A percentile compares a stretch with the other conserved stretches of the same genome.
These are phyloP conservation scores for Pseudozyma sp. DNA, from an alignment of 1,284 basidiomycete genomes.

Conservation along the genomic window DNA sequence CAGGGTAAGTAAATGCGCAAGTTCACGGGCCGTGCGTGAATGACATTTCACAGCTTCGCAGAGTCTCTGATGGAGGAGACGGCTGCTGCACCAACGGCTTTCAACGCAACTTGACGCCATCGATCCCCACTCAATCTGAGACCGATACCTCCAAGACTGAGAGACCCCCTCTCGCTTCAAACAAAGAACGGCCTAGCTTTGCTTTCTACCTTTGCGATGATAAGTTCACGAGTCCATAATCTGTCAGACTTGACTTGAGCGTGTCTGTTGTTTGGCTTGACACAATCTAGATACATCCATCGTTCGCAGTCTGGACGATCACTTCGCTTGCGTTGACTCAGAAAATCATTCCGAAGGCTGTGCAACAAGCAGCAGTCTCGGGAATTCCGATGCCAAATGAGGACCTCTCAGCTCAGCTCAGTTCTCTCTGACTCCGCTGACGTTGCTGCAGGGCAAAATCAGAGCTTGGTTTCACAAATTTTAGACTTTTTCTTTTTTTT, in stretches of 20 bases:
- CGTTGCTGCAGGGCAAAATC: not conserved
- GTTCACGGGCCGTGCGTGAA: no score
- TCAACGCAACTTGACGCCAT: not conserved
- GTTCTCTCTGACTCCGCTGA: not conserved
- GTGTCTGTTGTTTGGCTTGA: not conserved
- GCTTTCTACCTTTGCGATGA: not conserved
- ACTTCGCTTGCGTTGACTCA: not conserved
- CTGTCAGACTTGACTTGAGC: not conserved
- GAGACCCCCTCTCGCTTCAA: no score
- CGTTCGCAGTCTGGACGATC: no score
- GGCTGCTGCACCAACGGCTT: not conserved
- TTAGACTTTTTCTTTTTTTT: not conserved
- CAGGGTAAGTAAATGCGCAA: no score
- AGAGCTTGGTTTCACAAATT: conserved; percentile 1
- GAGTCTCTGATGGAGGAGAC: no score
- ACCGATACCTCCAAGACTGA: no score
- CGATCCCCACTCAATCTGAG: no score
- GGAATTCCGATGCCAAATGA: not conserved
- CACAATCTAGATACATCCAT: not conserved
- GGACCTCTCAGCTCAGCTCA: not conserved
- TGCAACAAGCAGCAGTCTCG: not conserved
- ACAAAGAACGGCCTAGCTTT: not conserved
- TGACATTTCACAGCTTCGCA: no score
- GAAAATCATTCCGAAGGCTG: not conserved
- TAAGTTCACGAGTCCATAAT: not conserved